A percentile compares a stretch with the other conserved stretches of the same genome.
phyloP scores from a whole-genome alignment of 2,329 filamentous ascomycete species.

The Penicillium sp. region DNA sequence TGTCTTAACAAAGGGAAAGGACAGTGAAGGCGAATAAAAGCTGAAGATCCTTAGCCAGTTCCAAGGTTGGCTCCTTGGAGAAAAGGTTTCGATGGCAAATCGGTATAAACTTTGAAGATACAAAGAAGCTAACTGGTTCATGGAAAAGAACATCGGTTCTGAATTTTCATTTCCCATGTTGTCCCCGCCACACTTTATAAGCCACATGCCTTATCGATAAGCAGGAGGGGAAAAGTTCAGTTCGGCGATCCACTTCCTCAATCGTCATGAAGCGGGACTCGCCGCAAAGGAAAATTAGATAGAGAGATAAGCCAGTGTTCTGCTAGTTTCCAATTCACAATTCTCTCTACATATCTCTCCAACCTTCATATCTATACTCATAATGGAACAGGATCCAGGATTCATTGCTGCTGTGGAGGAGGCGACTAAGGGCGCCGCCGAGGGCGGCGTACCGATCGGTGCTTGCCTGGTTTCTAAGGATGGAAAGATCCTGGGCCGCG shows the following conservation, averaged over 20 bases:
- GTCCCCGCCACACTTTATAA: not conserved
- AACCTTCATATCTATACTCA: not conserved
- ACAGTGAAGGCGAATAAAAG: not conserved
- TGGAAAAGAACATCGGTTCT: not conserved
- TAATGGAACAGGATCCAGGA: constrained; percentile 48
- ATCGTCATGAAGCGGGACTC: constrained; percentile 13
- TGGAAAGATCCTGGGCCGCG: constrained; percentile 69
- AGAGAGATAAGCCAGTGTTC: constrained; percentile 6
- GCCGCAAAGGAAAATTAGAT: constrained; percentile 1
- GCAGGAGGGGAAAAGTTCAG: constrained; percentile 15
- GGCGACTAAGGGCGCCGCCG: constrained; percentile 55
- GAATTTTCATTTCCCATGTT: not conserved
- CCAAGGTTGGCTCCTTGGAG: not conserved
- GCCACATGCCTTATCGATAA: constrained; percentile 30
- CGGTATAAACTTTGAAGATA: not conserved
- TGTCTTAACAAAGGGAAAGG: not conserved
- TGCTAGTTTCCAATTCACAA: not conserved
- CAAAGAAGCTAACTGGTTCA: not conserved
- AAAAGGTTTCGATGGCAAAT: not conserved
- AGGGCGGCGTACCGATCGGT: constrained; percentile 61
- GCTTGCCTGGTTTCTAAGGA: constrained; percentile 66
- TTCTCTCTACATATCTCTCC: not conserved
- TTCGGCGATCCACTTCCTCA: not conserved
- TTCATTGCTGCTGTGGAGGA: constrained; percentile 61
- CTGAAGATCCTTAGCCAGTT: not conserved